phyloP scores from a whole-genome alignment of 495 filamentous ascomycete genomes.

The Pyrenopolyporus hunteri region DNA sequence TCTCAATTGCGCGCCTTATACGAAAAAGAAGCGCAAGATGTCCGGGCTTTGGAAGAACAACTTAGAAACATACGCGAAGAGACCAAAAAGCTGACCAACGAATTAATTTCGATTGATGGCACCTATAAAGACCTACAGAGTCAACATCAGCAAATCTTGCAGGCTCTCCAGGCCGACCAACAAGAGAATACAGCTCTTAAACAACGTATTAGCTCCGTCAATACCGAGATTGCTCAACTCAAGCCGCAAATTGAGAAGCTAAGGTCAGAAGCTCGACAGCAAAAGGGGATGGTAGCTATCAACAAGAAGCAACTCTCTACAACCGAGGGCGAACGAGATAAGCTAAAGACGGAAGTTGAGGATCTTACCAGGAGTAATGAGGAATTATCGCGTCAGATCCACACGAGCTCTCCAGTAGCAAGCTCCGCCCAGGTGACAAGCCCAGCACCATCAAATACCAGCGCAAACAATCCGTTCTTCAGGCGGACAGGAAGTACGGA shows the following conservation, averaged over 20 bases:
- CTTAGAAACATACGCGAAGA: constrained; percentile 76
- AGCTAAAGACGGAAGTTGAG: constrained; percentile 77
- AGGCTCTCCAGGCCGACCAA: constrained; percentile 82
- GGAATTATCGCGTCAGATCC: constrained; percentile 54
- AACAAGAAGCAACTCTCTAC: constrained; percentile 96
- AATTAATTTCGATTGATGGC: constrained; percentile 81
- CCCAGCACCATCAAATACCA: constrained; percentile 74
- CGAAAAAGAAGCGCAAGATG: constrained; percentile 88
- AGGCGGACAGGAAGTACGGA: constrained; percentile 71
- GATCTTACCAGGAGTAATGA: constrained; percentile 68
- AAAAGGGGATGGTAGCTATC: constrained; percentile 94
- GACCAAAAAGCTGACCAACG: constrained; percentile 79
- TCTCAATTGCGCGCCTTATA: constrained; percentile 84
- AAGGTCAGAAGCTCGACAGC: constrained; percentile 85
- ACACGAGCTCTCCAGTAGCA: constrained; percentile 47
- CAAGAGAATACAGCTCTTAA: constrained; percentile 86
- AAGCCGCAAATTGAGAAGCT: constrained; percentile 91
- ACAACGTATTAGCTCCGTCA: constrained; percentile 82
- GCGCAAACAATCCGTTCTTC: constrained; percentile 91
- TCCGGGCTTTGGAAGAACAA: constrained; percentile 82
- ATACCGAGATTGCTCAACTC: constrained; percentile 78
- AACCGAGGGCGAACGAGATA: constrained; percentile 84
- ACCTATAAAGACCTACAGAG: constrained; percentile 82
- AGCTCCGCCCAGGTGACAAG: constrained; percentile 56
- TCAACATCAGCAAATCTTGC: constrained; percentile 77